A percentile compares a stretch with the other conserved stretches of the same genome.
Conservation (phyloP, 176 grass and related monocot species). For the Carex pumila region DNA sequence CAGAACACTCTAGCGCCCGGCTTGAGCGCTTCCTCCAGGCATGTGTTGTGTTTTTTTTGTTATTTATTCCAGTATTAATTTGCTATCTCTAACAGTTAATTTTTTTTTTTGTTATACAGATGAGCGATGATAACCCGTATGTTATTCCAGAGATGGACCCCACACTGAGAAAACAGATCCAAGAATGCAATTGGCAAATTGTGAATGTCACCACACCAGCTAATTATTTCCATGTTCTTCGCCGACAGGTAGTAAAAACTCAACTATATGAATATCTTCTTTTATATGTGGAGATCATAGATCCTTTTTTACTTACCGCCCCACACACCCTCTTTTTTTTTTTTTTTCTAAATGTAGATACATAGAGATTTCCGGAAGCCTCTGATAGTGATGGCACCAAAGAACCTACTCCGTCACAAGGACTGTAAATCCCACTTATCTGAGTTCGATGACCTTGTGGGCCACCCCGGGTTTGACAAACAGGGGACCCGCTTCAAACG, state of each 20-base stretch:
- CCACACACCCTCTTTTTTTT: no score
- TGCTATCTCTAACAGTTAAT: neutral
- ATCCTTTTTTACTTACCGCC: neutral
- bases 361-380: slow-evolving; percentile 90
- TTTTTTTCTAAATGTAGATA: slow-evolving; percentile 38
- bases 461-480: slow-evolving; percentile 87
- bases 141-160: slow-evolving; percentile 96
- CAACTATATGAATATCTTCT: neutral
- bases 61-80: neutral
- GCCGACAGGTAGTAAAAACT: slow-evolving; percentile 52
- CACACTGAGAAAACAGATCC: slow-evolving; percentile 88
- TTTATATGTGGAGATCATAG: neutral
- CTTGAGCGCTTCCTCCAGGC: slow-evolving; percentile 96
- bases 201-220: slow-evolving; percentile 95
- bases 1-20: slow-evolving; percentile 85
- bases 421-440: slow-evolving; percentile 91
- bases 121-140: slow-evolving; percentile 94
- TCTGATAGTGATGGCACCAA: slow-evolving; percentile 75
- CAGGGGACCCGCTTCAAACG: slow-evolving; percentile 96
- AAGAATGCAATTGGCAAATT: slow-evolving; percentile 93
- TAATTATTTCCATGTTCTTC: slow-evolving; percentile 94
- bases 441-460: slow-evolving; percentile 83
- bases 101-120: slow-evolving; percentile 31
- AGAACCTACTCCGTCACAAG: slow-evolving; percentile 91
- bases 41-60: slow-evolving; percentile 1